Evolutionary conservation across 192 early-diverging fungal genomes (phyloP).

Genomic region (Coemansia sp.): DNA sequence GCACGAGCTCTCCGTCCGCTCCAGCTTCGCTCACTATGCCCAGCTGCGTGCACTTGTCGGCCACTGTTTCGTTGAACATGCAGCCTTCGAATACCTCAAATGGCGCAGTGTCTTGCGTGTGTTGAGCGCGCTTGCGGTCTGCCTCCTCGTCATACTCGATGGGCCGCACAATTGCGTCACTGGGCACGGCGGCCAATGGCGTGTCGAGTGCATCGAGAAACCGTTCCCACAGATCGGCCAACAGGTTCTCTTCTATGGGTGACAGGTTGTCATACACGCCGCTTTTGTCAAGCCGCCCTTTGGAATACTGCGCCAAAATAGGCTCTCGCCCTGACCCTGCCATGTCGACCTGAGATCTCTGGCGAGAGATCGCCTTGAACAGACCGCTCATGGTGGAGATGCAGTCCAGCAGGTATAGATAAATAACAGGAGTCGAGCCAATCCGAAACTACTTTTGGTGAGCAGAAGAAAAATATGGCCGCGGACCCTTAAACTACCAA

Average conservation of each 20-base stretch:
- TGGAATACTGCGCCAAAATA: slow-evolving; percentile 48
- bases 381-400: slow-evolving; percentile 28
- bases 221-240: slow-evolving; percentile 49
- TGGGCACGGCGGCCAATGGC: slow-evolving; percentile 26
- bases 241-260: slow-evolving; percentile 40
- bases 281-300: slow-evolving; percentile 41
- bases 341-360: slow-evolving; percentile 36
- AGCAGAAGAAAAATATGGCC: background rate
- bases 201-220: slow-evolving; percentile 51
- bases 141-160: slow-evolving; percentile 38
- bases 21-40: slow-evolving; percentile 19
- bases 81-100: slow-evolving; percentile 51
- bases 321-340: slow-evolving; percentile 33
- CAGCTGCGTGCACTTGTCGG: slow-evolving; percentile 31
- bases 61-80: slow-evolving; percentile 50
- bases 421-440: too few relatives aligned
- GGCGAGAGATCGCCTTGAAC: slow-evolving; percentile 49
- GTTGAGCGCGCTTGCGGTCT: slow-evolving; percentile 36
- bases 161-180: slow-evolving; percentile 37
- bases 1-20: slow-evolving; percentile 28
- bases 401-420: too few relatives aligned
- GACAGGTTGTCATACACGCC: slow-evolving; percentile 36
- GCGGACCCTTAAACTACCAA: too few relatives aligned
- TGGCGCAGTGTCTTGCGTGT: slow-evolving; percentile 27
- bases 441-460: background rate